Conservation (phyloP, 495 filamentous ascomycete species). For the Polyplosphaeria fusca region DNA sequence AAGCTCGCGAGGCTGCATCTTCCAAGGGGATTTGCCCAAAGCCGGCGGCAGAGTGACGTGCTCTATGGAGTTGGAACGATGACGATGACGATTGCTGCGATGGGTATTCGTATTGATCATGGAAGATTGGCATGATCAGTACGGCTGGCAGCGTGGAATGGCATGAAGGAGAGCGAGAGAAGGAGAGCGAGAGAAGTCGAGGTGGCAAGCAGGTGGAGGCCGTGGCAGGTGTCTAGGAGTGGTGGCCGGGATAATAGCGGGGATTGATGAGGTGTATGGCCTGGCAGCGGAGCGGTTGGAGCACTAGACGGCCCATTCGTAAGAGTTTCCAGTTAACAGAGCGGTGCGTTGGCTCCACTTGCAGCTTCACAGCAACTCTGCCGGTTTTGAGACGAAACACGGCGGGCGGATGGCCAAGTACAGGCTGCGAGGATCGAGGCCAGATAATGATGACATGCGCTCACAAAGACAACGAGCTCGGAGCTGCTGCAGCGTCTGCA, state of each 20-base stretch:
- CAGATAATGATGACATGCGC: slow-evolving; percentile 10
- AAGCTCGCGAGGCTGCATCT: background rate
- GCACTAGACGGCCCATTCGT: slow-evolving; percentile 16
- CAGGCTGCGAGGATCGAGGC: background rate
- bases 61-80: background rate
- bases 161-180: slow-evolving; percentile 17
- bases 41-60: background rate
- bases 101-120: slow-evolving; percentile 39
- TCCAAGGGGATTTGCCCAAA: background rate
- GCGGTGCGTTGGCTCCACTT: slow-evolving; percentile 30
- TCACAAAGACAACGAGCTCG: slow-evolving; percentile 11
- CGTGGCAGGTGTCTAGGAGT: slow-evolving; percentile 4
- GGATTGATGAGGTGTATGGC: background rate
- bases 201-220: slow-evolving; percentile 8
- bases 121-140: slow-evolving; percentile 60
- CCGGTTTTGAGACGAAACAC: slow-evolving; percentile 12
- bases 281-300: slow-evolving; percentile 13
- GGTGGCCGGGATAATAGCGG: slow-evolving; percentile 8
- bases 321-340: slow-evolving; percentile 9
- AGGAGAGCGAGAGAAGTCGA: background rate
- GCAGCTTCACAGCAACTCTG: background rate
- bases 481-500: slow-evolving; percentile 17
- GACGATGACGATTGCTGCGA: slow-evolving; percentile 14
- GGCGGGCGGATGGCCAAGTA: background rate
- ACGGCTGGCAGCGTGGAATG: background rate